A percentile compares a stretch with the other conserved stretches of the same genome.
Conservation (phyloP, 495 filamentous ascomycete genomes). For the Podospora appendiculata region DNA sequence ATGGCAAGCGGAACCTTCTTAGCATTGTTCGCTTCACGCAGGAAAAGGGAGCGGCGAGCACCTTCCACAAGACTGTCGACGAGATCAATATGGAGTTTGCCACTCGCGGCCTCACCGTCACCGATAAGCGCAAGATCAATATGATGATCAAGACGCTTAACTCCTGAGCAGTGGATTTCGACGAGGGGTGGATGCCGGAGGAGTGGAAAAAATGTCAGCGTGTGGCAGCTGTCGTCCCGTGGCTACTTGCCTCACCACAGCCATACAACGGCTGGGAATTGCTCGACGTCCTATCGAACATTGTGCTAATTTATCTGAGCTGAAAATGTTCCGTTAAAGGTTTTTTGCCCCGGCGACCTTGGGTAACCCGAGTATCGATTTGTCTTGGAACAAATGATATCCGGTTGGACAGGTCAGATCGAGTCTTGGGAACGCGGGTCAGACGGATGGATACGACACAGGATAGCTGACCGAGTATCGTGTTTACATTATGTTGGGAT, state of each 20-base stretch:
- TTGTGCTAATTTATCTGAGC: too few relatives aligned
- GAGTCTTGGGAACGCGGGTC: not conserved
- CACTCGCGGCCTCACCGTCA: constrained; percentile 55
- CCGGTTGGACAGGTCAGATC: not conserved
- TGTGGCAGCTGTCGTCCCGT: too few relatives aligned
- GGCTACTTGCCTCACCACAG: too few relatives aligned
- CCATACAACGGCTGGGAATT: too few relatives aligned
- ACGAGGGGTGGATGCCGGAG: too few relatives aligned
- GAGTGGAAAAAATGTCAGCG: too few relatives aligned
- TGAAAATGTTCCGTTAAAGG: too few relatives aligned
- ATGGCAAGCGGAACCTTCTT: constrained; percentile 57
- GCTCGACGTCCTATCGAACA: too few relatives aligned
- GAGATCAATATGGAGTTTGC: constrained; percentile 55
- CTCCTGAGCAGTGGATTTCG: constrained; percentile 12
- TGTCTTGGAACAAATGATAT: constrained; percentile 1
- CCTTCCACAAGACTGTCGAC: constrained; percentile 76
- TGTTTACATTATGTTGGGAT: too few relatives aligned
- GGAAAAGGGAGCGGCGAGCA: constrained; percentile 76
- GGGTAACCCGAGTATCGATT: not conserved
- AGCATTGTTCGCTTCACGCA: constrained; percentile 80
- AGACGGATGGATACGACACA: not conserved
- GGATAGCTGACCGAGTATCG: not conserved
- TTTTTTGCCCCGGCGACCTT: too few relatives aligned
- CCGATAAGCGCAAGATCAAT: constrained; percentile 55
- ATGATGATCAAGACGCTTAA: constrained; percentile 60